A percentile compares a stretch with the other conserved stretches of the same genome.
Evolutionary conservation across 768 basidiomycete species (phyloP).

Genomic region (Lactarius tabidus): DNA sequence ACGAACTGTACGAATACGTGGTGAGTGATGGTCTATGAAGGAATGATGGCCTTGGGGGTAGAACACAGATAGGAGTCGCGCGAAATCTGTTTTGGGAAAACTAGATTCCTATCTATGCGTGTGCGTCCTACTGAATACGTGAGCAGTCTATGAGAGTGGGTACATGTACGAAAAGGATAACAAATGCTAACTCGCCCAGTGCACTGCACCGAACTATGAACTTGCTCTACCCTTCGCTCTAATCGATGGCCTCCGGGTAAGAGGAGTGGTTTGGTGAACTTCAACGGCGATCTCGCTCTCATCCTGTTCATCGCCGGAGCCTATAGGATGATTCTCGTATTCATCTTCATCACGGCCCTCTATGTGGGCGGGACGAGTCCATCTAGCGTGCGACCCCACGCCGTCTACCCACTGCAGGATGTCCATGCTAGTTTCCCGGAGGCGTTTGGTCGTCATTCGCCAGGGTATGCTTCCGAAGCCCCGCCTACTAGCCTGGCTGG

Average conservation of each 20-base stretch:
- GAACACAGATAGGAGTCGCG: neutral
- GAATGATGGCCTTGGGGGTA: neutral
- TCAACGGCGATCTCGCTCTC: slow-evolving; percentile 35
- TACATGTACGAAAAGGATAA: neutral
- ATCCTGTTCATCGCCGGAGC: slow-evolving; percentile 31
- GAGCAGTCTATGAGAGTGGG: slow-evolving; percentile 5
- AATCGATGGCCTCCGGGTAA: slow-evolving; percentile 63
- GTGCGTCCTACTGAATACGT: neutral
- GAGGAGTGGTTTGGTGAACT: slow-evolving; percentile 48
- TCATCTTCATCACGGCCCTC: slow-evolving; percentile 39
- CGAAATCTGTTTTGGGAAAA: neutral
- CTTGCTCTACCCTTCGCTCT: slow-evolving; percentile 23
- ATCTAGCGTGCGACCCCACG: slow-evolving; percentile 53
- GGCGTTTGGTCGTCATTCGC: slow-evolving; percentile 52
- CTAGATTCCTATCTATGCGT: slow-evolving; percentile 8
- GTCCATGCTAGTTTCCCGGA: slow-evolving; percentile 58
- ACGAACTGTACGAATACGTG: neutral
- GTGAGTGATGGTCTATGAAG: neutral
- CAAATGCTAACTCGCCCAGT: neutral
- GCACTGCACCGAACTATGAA: slow-evolving; percentile 13
- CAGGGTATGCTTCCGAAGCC: slow-evolving; percentile 47
- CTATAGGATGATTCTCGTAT: slow-evolving; percentile 33
- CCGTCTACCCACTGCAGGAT: slow-evolving; percentile 72
- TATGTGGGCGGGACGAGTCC: slow-evolving; percentile 44
- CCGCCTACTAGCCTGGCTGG: slow-evolving; percentile 39